Percentiles rank a stretch among this genome's conserved stretches.
phyloP scores from a whole-genome alignment of 306 rosid genomes.

The Vigna angularis region DNA sequence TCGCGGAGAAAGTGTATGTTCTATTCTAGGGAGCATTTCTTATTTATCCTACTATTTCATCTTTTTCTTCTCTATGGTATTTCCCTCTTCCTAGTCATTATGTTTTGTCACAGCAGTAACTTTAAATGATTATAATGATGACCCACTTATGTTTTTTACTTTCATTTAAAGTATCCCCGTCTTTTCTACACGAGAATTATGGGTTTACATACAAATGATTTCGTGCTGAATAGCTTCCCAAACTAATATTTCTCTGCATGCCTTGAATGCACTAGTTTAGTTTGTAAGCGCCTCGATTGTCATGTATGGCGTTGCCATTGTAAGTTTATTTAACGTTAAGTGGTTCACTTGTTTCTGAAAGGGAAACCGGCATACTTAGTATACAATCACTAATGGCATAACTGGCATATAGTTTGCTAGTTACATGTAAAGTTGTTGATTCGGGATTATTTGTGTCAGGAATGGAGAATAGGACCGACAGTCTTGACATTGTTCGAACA shows the following conservation, averaged over 20 bases:
- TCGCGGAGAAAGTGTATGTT: slow-evolving; percentile 77
- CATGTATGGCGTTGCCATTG: not conserved
- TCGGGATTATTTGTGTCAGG: slow-evolving; percentile 55
- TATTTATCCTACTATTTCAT: slow-evolving; percentile 11
- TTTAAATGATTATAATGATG: slow-evolving; percentile 23
- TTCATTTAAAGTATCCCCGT: not conserved
- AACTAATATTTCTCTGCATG: slow-evolving; percentile 25
- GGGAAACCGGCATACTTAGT: slow-evolving; percentile 14
- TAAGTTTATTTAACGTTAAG: not conserved
- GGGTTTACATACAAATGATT: slow-evolving; percentile 20
- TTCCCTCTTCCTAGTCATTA: slow-evolving; percentile 4
- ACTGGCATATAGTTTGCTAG: slow-evolving; percentile 13
- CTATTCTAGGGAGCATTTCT: slow-evolving; percentile 25
- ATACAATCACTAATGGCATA: slow-evolving; percentile 18
- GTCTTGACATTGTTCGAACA: slow-evolving; percentile 82
- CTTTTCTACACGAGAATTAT: not conserved
- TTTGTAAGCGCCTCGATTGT: slow-evolving; percentile 37
- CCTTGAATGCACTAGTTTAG: slow-evolving; percentile 30
- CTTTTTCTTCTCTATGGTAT: not conserved
- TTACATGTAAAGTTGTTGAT: slow-evolving; percentile 32
- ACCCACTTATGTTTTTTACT: not conserved
- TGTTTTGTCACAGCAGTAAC: slow-evolving; percentile 12
- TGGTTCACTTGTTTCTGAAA: slow-evolving; percentile 16
- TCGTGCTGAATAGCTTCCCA: slow-evolving; percentile 22
- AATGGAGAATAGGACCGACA: slow-evolving; percentile 87